A percentile compares a stretch with the other conserved stretches of the same genome.
These are phyloP conservation scores for Penicillium psychrosexuale DNA, from an alignment of 2,329 filamentous ascomycete genomes.

Conservation along the genomic window DNA sequence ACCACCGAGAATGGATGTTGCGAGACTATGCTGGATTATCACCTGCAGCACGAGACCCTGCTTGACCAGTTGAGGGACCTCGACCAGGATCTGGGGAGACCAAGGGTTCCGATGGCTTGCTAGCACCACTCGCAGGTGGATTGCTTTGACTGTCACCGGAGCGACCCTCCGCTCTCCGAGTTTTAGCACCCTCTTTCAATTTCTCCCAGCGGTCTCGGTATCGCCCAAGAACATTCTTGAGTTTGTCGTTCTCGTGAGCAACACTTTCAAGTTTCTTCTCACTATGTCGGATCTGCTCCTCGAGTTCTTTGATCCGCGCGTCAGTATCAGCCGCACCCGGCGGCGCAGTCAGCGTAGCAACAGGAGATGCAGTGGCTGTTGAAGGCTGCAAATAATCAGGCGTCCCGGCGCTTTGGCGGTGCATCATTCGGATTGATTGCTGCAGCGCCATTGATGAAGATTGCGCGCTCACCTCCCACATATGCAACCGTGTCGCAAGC, in stretches of 20 bases:
- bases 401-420: conserved; percentile 37
- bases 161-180: conserved; percentile 30
- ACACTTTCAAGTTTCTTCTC: conserved; percentile 63
- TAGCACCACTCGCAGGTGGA: background rate
- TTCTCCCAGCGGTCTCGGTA: conserved; percentile 67
- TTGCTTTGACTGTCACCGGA: conserved; percentile 12
- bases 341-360: conserved; percentile 17
- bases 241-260: conserved; percentile 59
- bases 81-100: conserved; percentile 10
- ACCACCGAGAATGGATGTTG: background rate
- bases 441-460: conserved; percentile 80
- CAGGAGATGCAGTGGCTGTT: conserved; percentile 28
- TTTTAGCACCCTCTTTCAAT: conserved; percentile 62
- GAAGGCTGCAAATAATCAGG: conserved; percentile 32
- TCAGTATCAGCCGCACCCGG: conserved; percentile 39
- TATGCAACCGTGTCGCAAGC: conserved; percentile 79
- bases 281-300: conserved; percentile 60
- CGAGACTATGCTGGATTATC: background rate
- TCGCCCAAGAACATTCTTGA: conserved; percentile 52
- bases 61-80: background rate
- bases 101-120: conserved; percentile 10
- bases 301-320: conserved; percentile 61
- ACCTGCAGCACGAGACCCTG: background rate
- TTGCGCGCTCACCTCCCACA: conserved; percentile 90
- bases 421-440: conserved; percentile 65